Base-by-base conservation (phyloP, 2,329 filamentous ascomycete genomes). In the Lachnellula cervina region DNA sequence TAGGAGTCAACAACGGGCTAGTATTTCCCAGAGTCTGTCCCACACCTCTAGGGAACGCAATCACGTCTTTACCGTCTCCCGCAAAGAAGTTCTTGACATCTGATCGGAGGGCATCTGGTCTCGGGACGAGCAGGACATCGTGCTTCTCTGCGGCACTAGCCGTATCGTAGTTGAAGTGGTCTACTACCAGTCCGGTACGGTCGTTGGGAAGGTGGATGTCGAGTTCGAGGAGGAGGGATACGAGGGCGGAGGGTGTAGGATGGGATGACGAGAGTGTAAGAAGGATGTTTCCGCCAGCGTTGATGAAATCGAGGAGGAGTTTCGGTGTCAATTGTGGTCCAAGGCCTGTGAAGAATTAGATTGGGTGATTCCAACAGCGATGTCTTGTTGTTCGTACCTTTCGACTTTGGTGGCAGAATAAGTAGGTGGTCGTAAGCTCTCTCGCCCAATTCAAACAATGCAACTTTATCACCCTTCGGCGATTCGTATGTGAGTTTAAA, bases 151-250 rank as follows among this genome's bases (percentile, higher is more conserved):
- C 69, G 4, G 93, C 87, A 42, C 87, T 90, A 34, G 81, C 65
- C 55, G 81, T 79, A 69, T 97, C 93, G 75, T 94, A 94, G 76
- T 90, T 88, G 83, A 97, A 97, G 78, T 99, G 94, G 74, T 97
- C 94, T 59, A 97, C 87, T 5, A 96, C 87, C 56, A 93, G 78
- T 55, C 89, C 86, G 54, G 87, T 90, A 68, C 92, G 89, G 73
- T 96, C 93, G 37, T 83, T 75, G 40, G 94, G 90, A n/a, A 97
- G 82, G 63, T 86, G 79, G 68, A 99, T 88, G 70, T 97, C 93
- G 71, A 97, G 80, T 74, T 97, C 91, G 67, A 89, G 77, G 51
- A 97, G 88, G 55, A 96, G 80, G 43, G 88, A 87, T 62, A 85
- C 84, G 65, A 97, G 76, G 48, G 89, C 84, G 53, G 82, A 84